Evolutionary conservation across 1,284 basidiomycete genomes (phyloP).

Genomic region (Puccinia horiana): DNA sequence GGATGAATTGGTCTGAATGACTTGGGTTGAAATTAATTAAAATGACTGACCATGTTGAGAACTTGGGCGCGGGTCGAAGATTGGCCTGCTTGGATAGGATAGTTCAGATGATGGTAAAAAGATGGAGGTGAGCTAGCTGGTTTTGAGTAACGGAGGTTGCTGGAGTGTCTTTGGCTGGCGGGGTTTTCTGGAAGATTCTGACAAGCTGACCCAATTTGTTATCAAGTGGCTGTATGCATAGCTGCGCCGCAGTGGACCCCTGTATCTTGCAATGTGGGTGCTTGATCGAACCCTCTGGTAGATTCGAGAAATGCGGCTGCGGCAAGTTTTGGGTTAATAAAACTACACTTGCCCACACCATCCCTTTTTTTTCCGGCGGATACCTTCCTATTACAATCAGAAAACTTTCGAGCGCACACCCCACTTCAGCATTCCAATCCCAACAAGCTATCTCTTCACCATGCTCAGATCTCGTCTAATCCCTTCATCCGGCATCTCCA

Average conservation of each 20-base stretch:
- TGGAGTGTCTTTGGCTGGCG: neutral
- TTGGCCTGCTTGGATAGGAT: neutral
- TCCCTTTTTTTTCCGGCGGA: too few relatives aligned
- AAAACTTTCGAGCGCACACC: neutral
- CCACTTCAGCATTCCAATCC: too few relatives aligned
- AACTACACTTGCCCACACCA: neutral
- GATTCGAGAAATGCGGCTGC: neutral
- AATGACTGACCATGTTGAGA: neutral
- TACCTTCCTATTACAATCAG: too few relatives aligned
- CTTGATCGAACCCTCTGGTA: neutral
- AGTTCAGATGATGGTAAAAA: neutral
- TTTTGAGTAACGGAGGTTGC: neutral
- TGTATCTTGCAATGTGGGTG: neutral
- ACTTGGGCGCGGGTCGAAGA: neutral
- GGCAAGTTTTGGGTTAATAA: neutral
- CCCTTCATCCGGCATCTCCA: constrained; percentile 1
- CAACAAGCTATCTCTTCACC: constrained; percentile 2
- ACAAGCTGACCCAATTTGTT: neutral
- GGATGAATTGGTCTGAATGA: neutral
- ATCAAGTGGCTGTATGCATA: neutral
- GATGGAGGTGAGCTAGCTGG: neutral
- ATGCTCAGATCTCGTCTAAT: constrained; percentile 44
- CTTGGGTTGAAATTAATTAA: neutral
- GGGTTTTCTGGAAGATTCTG: constrained; percentile 3
- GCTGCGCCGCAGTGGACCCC: neutral